Conservation (phyloP, 179 eudicot genomes). For the Gypsophila paniculata region DNA sequence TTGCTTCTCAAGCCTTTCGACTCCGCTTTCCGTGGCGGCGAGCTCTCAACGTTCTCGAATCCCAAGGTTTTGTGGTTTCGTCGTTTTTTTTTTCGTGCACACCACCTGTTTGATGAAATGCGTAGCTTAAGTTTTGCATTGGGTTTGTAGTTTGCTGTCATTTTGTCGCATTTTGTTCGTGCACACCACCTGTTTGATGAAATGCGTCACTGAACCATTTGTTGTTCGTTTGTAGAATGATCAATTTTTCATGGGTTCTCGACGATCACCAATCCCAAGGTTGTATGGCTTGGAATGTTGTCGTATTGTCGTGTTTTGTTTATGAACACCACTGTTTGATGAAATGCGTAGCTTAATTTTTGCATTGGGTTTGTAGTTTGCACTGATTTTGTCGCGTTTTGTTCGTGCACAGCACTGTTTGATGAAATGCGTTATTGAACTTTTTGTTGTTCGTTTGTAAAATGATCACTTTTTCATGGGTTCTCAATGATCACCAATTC, state of each 20-base stretch:
- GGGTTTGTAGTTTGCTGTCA: no score
- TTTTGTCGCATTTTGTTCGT: slow-evolving; percentile 3
- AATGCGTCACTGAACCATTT: slow-evolving; percentile 3
- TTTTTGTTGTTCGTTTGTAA: no score
- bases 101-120: slow-evolving; percentile 21
- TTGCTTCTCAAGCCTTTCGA: slow-evolving; percentile 71
- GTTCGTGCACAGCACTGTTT: background rate
- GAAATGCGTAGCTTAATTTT: no score
- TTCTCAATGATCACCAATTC: no score
- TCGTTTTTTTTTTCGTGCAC: slow-evolving; percentile 9
- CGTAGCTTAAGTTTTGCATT: no score
- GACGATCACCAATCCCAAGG: background rate
- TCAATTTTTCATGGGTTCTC: background rate
- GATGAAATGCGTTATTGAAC: background rate
- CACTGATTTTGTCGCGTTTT: background rate
- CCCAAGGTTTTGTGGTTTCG: slow-evolving; percentile 37
- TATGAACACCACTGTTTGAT: background rate
- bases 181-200: slow-evolving; percentile 21
- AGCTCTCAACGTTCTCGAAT: slow-evolving; percentile 30
- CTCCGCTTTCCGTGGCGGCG: no score
- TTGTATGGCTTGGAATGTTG: background rate
- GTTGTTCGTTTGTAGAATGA: no score
- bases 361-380: no score
- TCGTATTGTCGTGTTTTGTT: background rate
- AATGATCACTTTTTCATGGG: no score